Evolutionary conservation across 192 early-diverging fungal genomes (phyloP).

Genomic region (Coemansia sp.): DNA sequence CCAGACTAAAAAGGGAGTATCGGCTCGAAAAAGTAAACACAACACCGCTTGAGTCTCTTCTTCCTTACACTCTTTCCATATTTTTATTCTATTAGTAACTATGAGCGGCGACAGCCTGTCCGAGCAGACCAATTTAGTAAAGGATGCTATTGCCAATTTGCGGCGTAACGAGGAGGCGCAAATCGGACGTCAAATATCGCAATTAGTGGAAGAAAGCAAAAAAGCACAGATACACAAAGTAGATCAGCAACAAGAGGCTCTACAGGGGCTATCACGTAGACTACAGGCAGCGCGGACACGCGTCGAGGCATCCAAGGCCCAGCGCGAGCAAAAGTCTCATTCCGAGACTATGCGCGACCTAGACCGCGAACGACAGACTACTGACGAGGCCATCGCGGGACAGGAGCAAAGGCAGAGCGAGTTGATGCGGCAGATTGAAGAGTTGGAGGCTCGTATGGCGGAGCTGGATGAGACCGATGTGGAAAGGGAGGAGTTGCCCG

Average conservation of each 20-base stretch:
- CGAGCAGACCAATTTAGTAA: slow-evolving; percentile 34
- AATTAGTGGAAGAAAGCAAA: slow-evolving; percentile 14
- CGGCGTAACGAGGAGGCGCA: slow-evolving; percentile 36
- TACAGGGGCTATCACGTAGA: slow-evolving; percentile 48
- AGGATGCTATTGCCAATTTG: slow-evolving; percentile 29
- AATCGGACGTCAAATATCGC: slow-evolving; percentile 16
- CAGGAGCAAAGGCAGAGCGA: slow-evolving; percentile 15
- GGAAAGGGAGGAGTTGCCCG: slow-evolving; percentile 11
- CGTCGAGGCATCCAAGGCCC: slow-evolving; percentile 45
- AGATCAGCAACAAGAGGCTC: slow-evolving; percentile 38
- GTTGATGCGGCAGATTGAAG: slow-evolving; percentile 21
- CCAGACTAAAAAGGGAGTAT: slow-evolving; percentile 11
- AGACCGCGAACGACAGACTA: slow-evolving; percentile 21
- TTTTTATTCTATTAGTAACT: neutral
- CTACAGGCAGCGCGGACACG: slow-evolving; percentile 35
- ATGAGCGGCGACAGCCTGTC: slow-evolving; percentile 37
- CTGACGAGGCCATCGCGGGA: slow-evolving; percentile 14
- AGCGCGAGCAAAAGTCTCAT: slow-evolving; percentile 51
- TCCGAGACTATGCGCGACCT: slow-evolving; percentile 48
- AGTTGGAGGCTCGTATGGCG: slow-evolving; percentile 23
- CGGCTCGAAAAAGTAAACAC: neutral
- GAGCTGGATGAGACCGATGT: slow-evolving; percentile 34
- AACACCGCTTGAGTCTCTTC: slow-evolving; percentile 47
- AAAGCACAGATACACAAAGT: slow-evolving; percentile 12
- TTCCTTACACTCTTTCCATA: neutral